Evolutionary conservation across 108 stramenopile genomes (phyloP).

Genomic region (Cyclotella sp.): DNA sequence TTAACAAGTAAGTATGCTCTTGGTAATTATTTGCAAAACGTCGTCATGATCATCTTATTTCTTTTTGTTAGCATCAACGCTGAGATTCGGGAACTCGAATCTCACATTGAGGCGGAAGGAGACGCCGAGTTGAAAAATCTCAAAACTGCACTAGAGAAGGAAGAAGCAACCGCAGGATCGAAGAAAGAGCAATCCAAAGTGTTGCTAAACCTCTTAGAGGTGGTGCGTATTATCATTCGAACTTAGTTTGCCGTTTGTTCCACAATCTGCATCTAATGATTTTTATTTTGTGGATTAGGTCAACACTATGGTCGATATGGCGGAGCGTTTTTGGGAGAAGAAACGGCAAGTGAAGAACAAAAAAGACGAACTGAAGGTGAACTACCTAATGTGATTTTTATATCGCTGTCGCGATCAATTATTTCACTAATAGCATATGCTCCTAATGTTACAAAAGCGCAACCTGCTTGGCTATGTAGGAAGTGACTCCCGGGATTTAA

Average conservation of each 20-base stretch:
- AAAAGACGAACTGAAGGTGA: slow-evolving; percentile 50
- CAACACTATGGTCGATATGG: slow-evolving; percentile 47
- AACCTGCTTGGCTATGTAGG: slow-evolving; percentile 12
- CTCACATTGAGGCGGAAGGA: slow-evolving; percentile 46
- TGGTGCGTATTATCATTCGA: slow-evolving; percentile 13
- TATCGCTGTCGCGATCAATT: too few relatives aligned
- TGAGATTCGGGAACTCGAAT: slow-evolving; percentile 64
- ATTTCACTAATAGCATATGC: too few relatives aligned
- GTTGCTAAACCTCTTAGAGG: slow-evolving; percentile 55
- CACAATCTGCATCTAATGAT: background rate
- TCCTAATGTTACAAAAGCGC: background rate
- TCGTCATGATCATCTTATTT: background rate
- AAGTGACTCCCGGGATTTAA: slow-evolving; percentile 60
- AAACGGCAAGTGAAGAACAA: slow-evolving; percentile 62
- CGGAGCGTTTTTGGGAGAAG: slow-evolving; percentile 61
- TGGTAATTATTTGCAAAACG: slow-evolving; percentile 6
- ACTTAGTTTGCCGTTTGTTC: background rate
- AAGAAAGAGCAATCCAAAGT: slow-evolving; percentile 46
- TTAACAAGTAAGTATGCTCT: slow-evolving; percentile 12
- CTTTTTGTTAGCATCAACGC: slow-evolving; percentile 28
- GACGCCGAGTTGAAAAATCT: slow-evolving; percentile 33
- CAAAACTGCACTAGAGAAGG: slow-evolving; percentile 47
- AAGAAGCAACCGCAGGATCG: slow-evolving; percentile 24
- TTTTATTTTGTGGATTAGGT: slow-evolving; percentile 13
- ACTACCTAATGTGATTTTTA: background rate